Evolutionary conservation across 305 asterid species (phyloP).

Genomic region (Ilex paraguariensis): DNA sequence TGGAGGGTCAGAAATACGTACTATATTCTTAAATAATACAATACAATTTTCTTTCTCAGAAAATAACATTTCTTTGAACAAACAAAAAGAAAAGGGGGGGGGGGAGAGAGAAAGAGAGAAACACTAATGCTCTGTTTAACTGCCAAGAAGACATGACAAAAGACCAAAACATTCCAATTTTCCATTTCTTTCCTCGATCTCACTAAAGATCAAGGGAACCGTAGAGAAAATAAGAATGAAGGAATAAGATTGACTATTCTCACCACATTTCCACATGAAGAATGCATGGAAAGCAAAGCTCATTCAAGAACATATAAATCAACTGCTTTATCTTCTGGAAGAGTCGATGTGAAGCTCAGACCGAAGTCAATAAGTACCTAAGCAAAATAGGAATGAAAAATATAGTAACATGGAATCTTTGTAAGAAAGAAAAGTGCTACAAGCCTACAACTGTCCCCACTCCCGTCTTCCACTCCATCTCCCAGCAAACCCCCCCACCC

Average conservation of each 20-base stretch:
- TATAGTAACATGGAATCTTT: neutral
- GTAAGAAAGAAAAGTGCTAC: neutral
- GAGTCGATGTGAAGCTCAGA: constrained; percentile 74
- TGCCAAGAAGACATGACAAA: neutral
- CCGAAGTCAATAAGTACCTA: constrained; percentile 82
- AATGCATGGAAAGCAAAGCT: constrained; percentile 86
- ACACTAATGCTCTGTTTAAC: no score
- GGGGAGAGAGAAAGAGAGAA: no score
- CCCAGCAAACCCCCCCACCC: no score
- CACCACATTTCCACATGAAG: constrained; percentile 92
- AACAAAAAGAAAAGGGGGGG: no score
- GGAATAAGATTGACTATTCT: constrained; percentile 14
- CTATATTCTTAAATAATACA: no score
- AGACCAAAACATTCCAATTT: neutral
- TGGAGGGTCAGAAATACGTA: no score
- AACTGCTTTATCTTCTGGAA: constrained; percentile 89
- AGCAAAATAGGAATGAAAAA: constrained; percentile 2
- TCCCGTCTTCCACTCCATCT: no score
- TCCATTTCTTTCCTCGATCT: neutral
- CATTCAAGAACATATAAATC: constrained; percentile 86
- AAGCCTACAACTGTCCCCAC: no score
- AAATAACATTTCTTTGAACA: no score
- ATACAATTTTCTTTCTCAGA: no score
- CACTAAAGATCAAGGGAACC: neutral
- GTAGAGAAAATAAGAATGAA: no score